A percentile compares a stretch with the other conserved stretches of the same genome.
Evolutionary conservation across 2,329 filamentous ascomycete species (phyloP).

Genomic region (Xylariaceae sp.): DNA sequence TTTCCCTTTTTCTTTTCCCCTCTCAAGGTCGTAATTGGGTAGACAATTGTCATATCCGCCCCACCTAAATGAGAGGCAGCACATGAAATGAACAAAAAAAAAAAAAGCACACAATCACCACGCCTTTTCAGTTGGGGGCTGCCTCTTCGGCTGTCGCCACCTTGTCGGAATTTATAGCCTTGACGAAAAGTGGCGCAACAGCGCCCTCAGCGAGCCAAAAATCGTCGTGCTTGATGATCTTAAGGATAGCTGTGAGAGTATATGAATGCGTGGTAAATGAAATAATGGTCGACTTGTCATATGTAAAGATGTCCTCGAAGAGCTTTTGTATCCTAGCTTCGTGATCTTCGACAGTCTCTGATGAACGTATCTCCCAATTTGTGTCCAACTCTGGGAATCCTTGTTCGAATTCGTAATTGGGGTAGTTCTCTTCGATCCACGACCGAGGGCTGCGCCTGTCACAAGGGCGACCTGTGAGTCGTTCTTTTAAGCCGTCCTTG

Average conservation of each 20-base stretch:
- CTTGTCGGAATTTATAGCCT: slow-evolving; percentile 8
- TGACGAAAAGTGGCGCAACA: slow-evolving; percentile 23
- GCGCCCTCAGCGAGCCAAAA: slow-evolving; percentile 20
- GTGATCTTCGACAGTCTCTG: slow-evolving; percentile 15
- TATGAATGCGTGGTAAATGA: slow-evolving; percentile 26
- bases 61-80: not conserved
- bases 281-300: slow-evolving; percentile 17
- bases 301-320: slow-evolving; percentile 23
- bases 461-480: slow-evolving; percentile 24
- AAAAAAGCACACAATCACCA: not conserved
- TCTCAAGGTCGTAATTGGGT: not conserved
- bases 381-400: slow-evolving; percentile 16
- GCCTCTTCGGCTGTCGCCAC: not conserved
- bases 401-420: slow-evolving; percentile 16
- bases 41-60: not conserved
- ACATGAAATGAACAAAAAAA: not conserved
- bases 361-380: slow-evolving; percentile 10
- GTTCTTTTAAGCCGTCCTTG: slow-evolving; percentile 25
- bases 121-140: not conserved
- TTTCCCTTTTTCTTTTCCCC: not conserved
- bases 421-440: slow-evolving; percentile 20
- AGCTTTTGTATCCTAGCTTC: slow-evolving; percentile 14
- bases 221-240: slow-evolving; percentile 2
- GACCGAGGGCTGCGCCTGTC: slow-evolving; percentile 21
- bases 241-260: slow-evolving; percentile 15